A percentile compares a stretch with the other conserved stretches of the same genome.
These are phyloP conservation scores for Tolypocladium cylindrosporum DNA, from an alignment of 2,329 filamentous ascomycete species.

Conservation along the genomic window DNA sequence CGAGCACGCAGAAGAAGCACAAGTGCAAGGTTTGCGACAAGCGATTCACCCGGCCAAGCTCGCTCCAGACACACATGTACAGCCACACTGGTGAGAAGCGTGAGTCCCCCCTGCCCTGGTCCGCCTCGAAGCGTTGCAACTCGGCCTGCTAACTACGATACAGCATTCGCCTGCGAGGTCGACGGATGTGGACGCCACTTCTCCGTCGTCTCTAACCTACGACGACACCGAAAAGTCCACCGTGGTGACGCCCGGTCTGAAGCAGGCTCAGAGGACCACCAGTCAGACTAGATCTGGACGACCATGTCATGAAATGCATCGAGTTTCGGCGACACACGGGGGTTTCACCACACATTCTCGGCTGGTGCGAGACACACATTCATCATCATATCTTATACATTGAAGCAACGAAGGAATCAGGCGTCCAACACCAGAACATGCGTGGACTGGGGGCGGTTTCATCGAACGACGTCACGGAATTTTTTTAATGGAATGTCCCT, in stretches of 20 bases:
- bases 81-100: conserved; percentile 97
- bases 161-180: conserved; percentile 89
- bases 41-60: conserved; percentile 89
- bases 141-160: background rate
- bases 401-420: no score
- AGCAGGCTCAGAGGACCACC: conserved; percentile 52
- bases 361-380: background rate
- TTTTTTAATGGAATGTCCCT: conserved; percentile 3
- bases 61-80: conserved; percentile 95
- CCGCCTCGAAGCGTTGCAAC: background rate
- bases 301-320: background rate
- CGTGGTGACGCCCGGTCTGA: conserved; percentile 56
- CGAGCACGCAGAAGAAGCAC: conserved; percentile 97
- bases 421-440: background rate
- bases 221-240: conserved; percentile 93
- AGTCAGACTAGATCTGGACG: conserved; percentile 38
- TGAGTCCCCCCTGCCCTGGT: conserved; percentile 41
- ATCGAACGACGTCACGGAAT: conserved; percentile 2
- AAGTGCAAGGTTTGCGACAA: conserved; percentile 99
- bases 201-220: conserved; percentile 91
- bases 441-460: background rate
- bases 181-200: conserved; percentile 94
- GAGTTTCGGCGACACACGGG: background rate
- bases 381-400: background rate
- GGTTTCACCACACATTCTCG: background rate